phyloP scores from a whole-genome alignment of 257 asterid genomes.

The Capsicum rhomboideum region DNA sequence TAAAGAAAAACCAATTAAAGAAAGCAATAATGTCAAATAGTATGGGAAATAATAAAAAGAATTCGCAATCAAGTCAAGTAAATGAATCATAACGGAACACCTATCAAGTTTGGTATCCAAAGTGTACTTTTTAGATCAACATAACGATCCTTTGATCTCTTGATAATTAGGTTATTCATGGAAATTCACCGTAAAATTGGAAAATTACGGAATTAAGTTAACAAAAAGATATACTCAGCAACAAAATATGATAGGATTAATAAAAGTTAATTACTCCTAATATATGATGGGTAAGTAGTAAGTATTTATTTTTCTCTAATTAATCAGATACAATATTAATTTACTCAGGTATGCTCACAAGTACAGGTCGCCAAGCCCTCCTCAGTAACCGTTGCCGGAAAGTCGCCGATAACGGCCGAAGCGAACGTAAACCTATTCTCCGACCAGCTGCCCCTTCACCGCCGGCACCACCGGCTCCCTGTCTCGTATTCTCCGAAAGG shows the following conservation, averaged over 20 bases:
- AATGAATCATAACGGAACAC: not conserved
- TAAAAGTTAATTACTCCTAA: not conserved
- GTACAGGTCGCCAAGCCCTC: conserved; percentile 91
- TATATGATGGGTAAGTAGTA: not conserved
- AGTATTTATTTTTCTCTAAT: not conserved
- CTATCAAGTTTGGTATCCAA: not conserved
- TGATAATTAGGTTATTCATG: not conserved
- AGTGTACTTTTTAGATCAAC: not conserved
- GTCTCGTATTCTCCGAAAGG: conserved; percentile 34
- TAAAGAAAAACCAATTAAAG: too few species aligned
- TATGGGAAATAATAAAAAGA: not conserved
- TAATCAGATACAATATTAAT: not conserved
- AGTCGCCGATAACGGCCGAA: conserved; percentile 73
- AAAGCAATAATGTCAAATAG: not conserved
- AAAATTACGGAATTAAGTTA: not conserved
- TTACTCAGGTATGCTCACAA: conserved; percentile 68
- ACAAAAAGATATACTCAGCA: not conserved
- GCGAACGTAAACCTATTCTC: conserved; percentile 30
- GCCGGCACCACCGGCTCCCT: conserved; percentile 11
- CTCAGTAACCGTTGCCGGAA: conserved; percentile 77
- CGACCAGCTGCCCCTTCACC: conserved; percentile 7
- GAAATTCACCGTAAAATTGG: not conserved
- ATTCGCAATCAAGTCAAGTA: not conserved
- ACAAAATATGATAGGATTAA: not conserved
- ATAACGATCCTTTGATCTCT: not conserved